These are phyloP conservation scores for Coemansia furcata DNA, from an alignment of 192 early-diverging fungal species.

Conservation along the genomic window DNA sequence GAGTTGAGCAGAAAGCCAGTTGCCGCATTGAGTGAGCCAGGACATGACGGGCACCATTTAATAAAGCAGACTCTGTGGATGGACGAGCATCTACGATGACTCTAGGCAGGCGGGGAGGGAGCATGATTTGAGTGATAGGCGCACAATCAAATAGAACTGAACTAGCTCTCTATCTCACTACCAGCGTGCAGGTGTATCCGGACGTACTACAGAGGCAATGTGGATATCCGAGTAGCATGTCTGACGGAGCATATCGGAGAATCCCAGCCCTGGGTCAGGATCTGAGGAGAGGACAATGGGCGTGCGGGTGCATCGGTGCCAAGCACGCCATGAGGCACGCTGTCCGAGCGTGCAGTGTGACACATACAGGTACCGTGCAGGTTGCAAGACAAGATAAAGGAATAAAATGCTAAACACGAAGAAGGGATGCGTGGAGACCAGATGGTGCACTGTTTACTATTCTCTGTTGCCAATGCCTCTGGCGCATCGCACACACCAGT, in stretches of 20 bases:
- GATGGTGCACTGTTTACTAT: not conserved
- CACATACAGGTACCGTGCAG: slow-evolving; percentile 7
- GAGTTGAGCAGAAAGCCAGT: not conserved
- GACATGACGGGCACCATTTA: not conserved
- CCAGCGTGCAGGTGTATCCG: not conserved
- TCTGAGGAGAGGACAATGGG: not conserved
- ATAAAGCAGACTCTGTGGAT: not conserved
- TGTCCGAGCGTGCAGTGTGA: slow-evolving; percentile 2
- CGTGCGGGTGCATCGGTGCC: not conserved
- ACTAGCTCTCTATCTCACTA: not conserved
- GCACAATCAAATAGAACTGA: not conserved
- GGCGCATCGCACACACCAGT: not conserved
- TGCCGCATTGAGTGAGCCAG: not conserved
- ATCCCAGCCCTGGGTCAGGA: not conserved
- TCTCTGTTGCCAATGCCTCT: not conserved
- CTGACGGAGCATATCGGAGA: slow-evolving; percentile 3
- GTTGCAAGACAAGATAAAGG: not conserved
- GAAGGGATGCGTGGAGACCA: not conserved
- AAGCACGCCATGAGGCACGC: not conserved
- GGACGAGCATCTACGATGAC: not conserved
- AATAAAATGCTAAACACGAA: not conserved
- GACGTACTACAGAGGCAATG: not conserved
- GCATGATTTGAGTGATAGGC: not conserved
- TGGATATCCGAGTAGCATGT: not conserved
- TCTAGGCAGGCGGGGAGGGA: not conserved